Percentiles rank a stretch among this genome's conserved stretches.
phyloP scores from a whole-genome alignment of 345 rosid species.

The Linum lewisii region DNA sequence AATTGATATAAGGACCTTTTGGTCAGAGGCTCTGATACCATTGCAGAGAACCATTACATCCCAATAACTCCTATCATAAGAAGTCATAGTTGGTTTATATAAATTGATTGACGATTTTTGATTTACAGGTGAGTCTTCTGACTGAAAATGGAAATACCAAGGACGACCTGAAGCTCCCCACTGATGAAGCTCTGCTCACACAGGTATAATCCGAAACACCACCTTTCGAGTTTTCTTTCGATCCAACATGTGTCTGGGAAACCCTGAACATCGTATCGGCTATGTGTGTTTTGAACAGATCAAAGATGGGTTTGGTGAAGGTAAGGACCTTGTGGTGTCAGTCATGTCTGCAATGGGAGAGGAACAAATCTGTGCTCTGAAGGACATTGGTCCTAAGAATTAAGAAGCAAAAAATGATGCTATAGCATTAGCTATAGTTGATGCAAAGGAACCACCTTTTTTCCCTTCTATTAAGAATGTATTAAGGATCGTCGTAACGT shows the following conservation, averaged over 20 bases:
- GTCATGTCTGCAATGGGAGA: constrained; percentile 91
- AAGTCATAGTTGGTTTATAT: no score
- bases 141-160: constrained; percentile 62
- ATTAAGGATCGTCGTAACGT: no score
- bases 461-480: no score
- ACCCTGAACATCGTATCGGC: neutral
- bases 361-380: constrained; percentile 78
- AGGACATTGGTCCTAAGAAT: constrained; percentile 70
- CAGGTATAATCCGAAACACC: constrained; percentile 28
- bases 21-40: no score
- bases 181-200: constrained; percentile 47
- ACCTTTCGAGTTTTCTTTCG: neutral
- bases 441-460: neutral
- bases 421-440: constrained; percentile 5
- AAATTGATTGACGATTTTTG: no score
- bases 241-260: neutral
- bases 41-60: no score
- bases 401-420: constrained; percentile 11
- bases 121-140: constrained; percentile 50
- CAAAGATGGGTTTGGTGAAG: constrained; percentile 63
- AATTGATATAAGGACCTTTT: no score
- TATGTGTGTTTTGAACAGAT: constrained; percentile 27
- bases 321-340: constrained; percentile 65
- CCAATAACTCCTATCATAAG: no score
- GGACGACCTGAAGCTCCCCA: constrained; percentile 71